Percentiles rank a stretch among this genome's conserved stretches.
Conservation (phyloP, 2,329 filamentous ascomycete genomes). For the Alternaria panax region DNA sequence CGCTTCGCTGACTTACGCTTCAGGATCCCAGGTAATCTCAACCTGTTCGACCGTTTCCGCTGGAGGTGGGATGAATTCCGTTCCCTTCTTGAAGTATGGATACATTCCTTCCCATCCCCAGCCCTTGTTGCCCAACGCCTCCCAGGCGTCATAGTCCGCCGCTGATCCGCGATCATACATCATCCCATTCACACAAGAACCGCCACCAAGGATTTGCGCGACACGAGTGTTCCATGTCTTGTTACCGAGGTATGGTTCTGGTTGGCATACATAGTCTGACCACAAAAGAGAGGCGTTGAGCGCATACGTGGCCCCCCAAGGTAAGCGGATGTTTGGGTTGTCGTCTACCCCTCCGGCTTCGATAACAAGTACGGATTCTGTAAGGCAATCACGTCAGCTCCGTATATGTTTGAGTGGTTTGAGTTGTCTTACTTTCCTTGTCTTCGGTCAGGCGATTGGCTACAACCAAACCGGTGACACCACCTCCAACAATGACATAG, state of each 20-base stretch:
- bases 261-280: conserved; percentile 26
- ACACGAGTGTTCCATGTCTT: conserved; percentile 26
- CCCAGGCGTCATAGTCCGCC: conserved; percentile 63
- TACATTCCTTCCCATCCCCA: conserved; percentile 64
- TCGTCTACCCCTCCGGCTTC: conserved; percentile 36
- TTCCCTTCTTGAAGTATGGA: conserved; percentile 41
- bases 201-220: conserved; percentile 33
- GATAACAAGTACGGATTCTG: conserved; percentile 39
- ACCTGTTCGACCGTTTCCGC: conserved; percentile 20
- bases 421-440: conserved; percentile 10
- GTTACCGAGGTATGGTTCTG: conserved; percentile 28
- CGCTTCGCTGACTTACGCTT: conserved; percentile 20
- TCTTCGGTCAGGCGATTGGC: conserved; percentile 34
- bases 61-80: conserved; percentile 34
- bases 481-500: conserved; percentile 40
- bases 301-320: conserved; percentile 31
- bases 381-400: neutral
- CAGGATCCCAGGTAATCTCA: conserved; percentile 34
- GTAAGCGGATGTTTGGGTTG: conserved; percentile 32
- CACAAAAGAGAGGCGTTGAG: conserved; percentile 31
- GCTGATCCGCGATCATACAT: conserved; percentile 45
- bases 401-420: neutral
- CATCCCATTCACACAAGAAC: conserved; percentile 47
- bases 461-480: conserved; percentile 35
- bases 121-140: conserved; percentile 64